phyloP scores from a whole-genome alignment of 2,329 filamentous ascomycete genomes.

The Paracoccidioides lutzii region DNA sequence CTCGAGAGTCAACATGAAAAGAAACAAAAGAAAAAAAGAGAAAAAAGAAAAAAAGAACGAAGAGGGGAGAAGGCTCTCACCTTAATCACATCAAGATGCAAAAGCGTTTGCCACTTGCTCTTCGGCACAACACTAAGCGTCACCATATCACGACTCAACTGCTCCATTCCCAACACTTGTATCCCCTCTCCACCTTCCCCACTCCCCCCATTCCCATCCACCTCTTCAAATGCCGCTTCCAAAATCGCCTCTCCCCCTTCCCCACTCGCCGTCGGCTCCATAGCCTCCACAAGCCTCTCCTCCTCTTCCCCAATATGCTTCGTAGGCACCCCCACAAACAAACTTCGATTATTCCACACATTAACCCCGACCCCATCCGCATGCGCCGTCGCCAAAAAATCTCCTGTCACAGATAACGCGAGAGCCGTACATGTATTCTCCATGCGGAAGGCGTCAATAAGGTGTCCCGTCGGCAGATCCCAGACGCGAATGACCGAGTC shows the following conservation, averaged over 20 bases:
- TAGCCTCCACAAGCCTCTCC: slow-evolving; percentile 52
- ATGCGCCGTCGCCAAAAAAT: slow-evolving; percentile 84
- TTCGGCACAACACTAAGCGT: slow-evolving; percentile 83
- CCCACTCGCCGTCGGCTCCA: slow-evolving; percentile 63
- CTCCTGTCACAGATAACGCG: slow-evolving; percentile 77
- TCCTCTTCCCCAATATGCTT: slow-evolving; percentile 69
- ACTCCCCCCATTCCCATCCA: slow-evolving; percentile 33
- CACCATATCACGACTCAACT: slow-evolving; percentile 69
- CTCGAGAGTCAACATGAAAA: background rate
- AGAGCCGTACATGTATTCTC: slow-evolving; percentile 68
- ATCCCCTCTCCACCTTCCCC: slow-evolving; percentile 38
- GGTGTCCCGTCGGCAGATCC: slow-evolving; percentile 89
- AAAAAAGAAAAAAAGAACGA: too few relatives aligned
- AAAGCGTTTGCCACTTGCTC: slow-evolving; percentile 82
- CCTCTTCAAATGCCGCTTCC: slow-evolving; percentile 58
- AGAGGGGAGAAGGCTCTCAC: slow-evolving; percentile 15
- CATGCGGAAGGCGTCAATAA: slow-evolving; percentile 82
- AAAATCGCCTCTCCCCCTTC: slow-evolving; percentile 66
- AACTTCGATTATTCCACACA: slow-evolving; percentile 86
- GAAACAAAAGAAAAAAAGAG: too few relatives aligned
- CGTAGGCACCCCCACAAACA: slow-evolving; percentile 82
- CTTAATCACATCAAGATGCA: slow-evolving; percentile 80
- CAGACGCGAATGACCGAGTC: slow-evolving; percentile 74
- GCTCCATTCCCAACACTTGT: slow-evolving; percentile 50
- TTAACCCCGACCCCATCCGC: slow-evolving; percentile 76